These are phyloP conservation scores for Allium sativum DNA, from an alignment of 106 monocot genomes.

Conservation along the genomic window DNA sequence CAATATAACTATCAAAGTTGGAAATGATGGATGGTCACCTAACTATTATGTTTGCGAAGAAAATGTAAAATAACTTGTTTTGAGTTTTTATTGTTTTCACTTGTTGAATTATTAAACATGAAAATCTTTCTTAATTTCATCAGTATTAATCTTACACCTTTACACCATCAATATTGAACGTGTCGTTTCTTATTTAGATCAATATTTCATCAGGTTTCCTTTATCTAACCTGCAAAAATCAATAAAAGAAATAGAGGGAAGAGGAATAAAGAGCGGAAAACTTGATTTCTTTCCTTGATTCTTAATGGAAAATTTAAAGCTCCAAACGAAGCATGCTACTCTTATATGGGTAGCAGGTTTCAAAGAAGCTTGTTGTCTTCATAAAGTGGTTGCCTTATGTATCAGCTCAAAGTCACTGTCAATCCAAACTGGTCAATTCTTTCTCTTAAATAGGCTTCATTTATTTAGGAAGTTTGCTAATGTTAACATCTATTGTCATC, in stretches of 20 bases:
- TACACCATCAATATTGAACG: slow-evolving; percentile 31
- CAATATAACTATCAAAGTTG: no score
- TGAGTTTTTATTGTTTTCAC: no score
- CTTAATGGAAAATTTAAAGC: slow-evolving; percentile 30
- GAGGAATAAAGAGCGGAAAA: no score
- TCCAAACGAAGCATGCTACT: slow-evolving; percentile 27
- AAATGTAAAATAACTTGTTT: no score
- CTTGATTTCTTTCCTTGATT: not conserved
- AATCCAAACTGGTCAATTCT: slow-evolving; percentile 78
- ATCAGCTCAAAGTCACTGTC: slow-evolving; percentile 60
- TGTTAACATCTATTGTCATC: slow-evolving; percentile 60
- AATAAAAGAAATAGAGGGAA: slow-evolving; percentile 8
- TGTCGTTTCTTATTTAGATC: slow-evolving; percentile 59
- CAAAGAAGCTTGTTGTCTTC: slow-evolving; percentile 78
- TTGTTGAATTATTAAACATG: no score
- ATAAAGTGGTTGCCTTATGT: slow-evolving; percentile 62
- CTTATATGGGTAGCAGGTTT: slow-evolving; percentile 81
- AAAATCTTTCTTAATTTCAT: no score
- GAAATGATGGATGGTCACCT: no score
- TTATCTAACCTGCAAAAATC: slow-evolving; percentile 40
- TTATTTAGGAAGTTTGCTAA: slow-evolving; percentile 82
- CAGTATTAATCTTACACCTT: no score
- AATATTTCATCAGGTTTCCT: slow-evolving; percentile 30
- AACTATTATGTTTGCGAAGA: no score
- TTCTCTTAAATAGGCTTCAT: slow-evolving; percentile 87